These are phyloP conservation scores for Aspergillus nidulans DNA, from an alignment of 495 filamentous ascomycete genomes.

Conservation along the genomic window DNA sequence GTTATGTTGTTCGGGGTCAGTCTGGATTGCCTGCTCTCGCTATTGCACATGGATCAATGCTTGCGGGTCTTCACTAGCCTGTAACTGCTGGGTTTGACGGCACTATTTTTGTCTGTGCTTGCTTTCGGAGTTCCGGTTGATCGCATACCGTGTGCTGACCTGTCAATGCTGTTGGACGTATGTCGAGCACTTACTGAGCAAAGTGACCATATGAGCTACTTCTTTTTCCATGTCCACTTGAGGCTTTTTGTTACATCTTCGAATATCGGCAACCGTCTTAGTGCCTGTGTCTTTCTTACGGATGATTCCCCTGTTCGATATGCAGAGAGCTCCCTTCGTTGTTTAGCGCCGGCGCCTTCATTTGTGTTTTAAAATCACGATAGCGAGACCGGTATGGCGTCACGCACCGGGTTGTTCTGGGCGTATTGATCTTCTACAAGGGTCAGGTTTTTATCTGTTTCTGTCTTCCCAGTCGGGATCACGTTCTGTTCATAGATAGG, in stretches of 20 bases:
- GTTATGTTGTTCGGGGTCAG: conserved; percentile 10
- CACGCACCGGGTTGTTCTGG: not conserved
- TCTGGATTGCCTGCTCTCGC: conserved; percentile 3
- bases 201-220: conserved; percentile 4
- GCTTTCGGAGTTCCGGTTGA: conserved; percentile 21
- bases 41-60: conserved; percentile 9
- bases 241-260: not conserved
- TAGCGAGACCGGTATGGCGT: conserved; percentile 2
- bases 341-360: conserved; percentile 6
- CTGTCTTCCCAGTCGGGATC: not conserved
- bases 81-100: conserved; percentile 21
- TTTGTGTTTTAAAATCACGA: conserved; percentile 10
- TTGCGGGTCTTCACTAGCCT: conserved; percentile 11
- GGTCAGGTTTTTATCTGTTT: not conserved
- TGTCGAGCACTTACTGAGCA: conserved; percentile 2
- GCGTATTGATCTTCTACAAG: conserved; percentile 1
- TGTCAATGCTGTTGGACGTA: conserved; percentile 5
- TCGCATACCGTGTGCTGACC: conserved; percentile 9
- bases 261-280: conserved; percentile 3
- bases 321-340: conserved; percentile 11
- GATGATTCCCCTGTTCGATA: conserved; percentile 35
- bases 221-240: not conserved
- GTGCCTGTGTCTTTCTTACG: conserved; percentile 18
- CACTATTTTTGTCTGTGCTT: conserved; percentile 16
- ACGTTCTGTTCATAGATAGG: not conserved